Base-by-base conservation (phyloP, 1,139 yeast genomes). In the Candida sojae region DNA sequence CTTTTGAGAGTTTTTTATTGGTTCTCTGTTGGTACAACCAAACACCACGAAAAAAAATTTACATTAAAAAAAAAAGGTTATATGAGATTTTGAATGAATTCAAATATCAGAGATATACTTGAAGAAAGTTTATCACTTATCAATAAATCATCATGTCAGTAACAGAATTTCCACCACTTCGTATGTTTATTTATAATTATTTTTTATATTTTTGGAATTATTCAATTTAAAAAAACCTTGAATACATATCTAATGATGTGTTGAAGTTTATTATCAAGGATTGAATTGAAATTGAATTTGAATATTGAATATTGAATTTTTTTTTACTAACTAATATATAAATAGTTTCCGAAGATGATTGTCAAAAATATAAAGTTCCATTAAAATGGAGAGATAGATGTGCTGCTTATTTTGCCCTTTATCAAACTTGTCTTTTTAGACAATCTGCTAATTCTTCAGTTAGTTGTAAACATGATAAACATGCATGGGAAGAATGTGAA, bases 331-430 rank as follows among this genome's bases (percentile, higher is more conserved):
- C 50, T 26, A 3, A 12, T 28, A 6, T 41, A 32, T 54, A 33
- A 35, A 37, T 59, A 83, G 92, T 88, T 58, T 79, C 91, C 48
- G 89, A 86, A 68, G 92, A 88, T 63, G 96, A 89, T 64, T 85
- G 89, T 84, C 91, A 87, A 70, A 79, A 84, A 61, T 75, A 86
- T 68, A 82, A 85, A 67, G 85, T 89, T 52, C 96, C 96, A 31
- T 74, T 89, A 56, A 83, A 82, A 56, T 89, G 87, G 81, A 79
- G 96, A 62, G 96, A 89, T 66, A 82, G 96, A 69, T 89, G 96
- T 68, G 95, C 96, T 5, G 79, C 85, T 31, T 75, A 88, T 61
- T 79, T 86, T 61, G 87, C 96, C 21, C 75, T 75, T 54, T 73
- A 71, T 58, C 75, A 73, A 54, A 72, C 77, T 13, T 75, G 80